Base-by-base conservation (phyloP, 768 basidiomycete species). In the Leccinum variicolor region DNA sequence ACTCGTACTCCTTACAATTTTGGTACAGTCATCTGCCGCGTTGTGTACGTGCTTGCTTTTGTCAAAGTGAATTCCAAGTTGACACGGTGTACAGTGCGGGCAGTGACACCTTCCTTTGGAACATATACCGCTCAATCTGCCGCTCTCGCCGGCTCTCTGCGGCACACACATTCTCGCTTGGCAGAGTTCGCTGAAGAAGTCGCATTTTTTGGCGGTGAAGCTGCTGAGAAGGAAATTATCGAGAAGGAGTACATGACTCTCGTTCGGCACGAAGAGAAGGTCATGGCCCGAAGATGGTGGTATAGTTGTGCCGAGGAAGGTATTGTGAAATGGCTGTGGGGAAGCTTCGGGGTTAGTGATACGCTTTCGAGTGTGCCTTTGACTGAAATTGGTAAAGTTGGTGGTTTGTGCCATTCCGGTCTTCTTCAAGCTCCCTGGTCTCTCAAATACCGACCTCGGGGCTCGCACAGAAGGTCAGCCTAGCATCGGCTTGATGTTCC, bases 251-350 rank as follows among this genome's bases (percentile, higher is more conserved):
- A 95, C 70, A 87, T 88, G 28, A 83, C 84, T 7, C 79, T 96
- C 25, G 80, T 96, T 57, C 86, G 85, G 68, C 96, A 98, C 63
- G 89, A 94, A 71, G 89, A 89, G 62, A 81, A 81, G 57, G 89
- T 95, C 2, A 77, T 95, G 63, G 75, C 81, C 26, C 85, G 89
- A 60, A 79, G 89, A 33, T 91, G 95, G 82, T 92, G 88, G 89
- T 92, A 96, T 72, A 85, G 89, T 2, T 90, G 94, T 68, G 83
- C 88, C 17, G 96, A 99, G 72, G 96, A 98, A 73, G 94, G 92
- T 2, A 86, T 99, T 46, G 88, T 98, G 66, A 98, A 99, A 74
- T 98, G 88, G 89, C 67, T 95, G 8, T 99, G 96, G 96, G 95
- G 96, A 63, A 89, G 87, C 69, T 89, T 95, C 70, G 96, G 96